Base-by-base conservation (phyloP, 1,284 basidiomycete genomes). In the Malassezia nana region DNA sequence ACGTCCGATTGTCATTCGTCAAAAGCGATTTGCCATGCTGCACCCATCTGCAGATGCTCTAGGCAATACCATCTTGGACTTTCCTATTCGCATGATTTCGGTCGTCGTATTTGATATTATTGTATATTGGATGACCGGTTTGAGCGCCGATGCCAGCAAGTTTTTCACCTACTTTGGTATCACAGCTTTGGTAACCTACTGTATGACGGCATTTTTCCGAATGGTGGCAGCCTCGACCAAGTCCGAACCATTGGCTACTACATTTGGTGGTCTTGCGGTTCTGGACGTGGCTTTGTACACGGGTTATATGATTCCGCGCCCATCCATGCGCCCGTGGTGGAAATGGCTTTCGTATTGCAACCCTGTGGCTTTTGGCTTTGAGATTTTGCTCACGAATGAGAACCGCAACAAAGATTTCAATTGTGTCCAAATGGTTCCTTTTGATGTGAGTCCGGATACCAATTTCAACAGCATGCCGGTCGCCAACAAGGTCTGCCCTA, bases 281-380 rank as follows among this genome's bases (percentile, higher is more conserved):
- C 71, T 80, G 80, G 40, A 84, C 80, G 74, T 83, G 81, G 79
- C 78, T 35, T 70, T 81, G 39, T 79, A 80, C 64, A 80, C 80
- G 13, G 85, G 85, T 2, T 87, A 86, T 69, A 82, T 84, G 54
- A 81, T 86, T 58, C 84, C 84, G 1, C 79, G 66, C 18, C 35
- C 52, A 4, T 63, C 64, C 1, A 68, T 70, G 67, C 57, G 57
- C 10, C 35, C 55, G 7, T 70, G 67, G 67, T 67, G 62, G 63
- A 57, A 57, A 18, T 70, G 67, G 67, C 63, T 70, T 10, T 55
- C 49, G 7, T 70, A 68, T 57, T 60, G 58, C 57, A 68, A 70
- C 41, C 67, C 67, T 1, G 52, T 70, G 20, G 57, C 62, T 0
- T 70, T 62, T 35, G 63, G 55, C 15, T 70, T 70, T 52, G 66